Evolutionary conservation across 2,329 filamentous ascomycete species (phyloP).

Genomic region (Ascochyta pisi): DNA sequence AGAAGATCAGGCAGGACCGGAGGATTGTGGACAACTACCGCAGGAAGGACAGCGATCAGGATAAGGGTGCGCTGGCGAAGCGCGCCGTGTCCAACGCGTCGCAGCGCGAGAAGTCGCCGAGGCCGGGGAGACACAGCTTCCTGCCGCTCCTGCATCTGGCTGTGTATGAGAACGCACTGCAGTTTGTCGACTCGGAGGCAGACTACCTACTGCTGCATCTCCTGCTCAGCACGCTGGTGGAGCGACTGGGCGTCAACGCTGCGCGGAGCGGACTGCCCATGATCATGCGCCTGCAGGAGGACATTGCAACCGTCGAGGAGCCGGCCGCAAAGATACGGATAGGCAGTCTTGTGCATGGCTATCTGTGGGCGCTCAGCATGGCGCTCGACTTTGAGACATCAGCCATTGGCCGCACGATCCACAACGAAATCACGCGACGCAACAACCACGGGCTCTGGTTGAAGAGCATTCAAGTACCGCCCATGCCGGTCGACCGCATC

Average conservation of each 20-base stretch:
- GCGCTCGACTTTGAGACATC: constrained; percentile 78
- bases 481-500: constrained; percentile 68
- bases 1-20: constrained; percentile 73
- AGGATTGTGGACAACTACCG: constrained; percentile 65
- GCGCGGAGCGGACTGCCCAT: constrained; percentile 81
- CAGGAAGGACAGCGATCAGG: constrained; percentile 52
- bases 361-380: constrained; percentile 81
- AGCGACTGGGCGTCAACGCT: constrained; percentile 82
- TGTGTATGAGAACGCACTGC: constrained; percentile 86
- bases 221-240: constrained; percentile 75
- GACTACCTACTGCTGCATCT: constrained; percentile 81
- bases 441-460: constrained; percentile 81
- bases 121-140: constrained; percentile 70
- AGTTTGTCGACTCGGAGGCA: constrained; percentile 66
- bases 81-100: constrained; percentile 74
- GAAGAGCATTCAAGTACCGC: constrained; percentile 73
- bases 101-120: constrained; percentile 63
- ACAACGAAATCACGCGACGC: constrained; percentile 77
- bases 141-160: constrained; percentile 82
- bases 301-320: constrained; percentile 71
- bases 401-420: constrained; percentile 72
- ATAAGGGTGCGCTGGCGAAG: constrained; percentile 57
- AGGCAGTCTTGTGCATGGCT: constrained; percentile 85
- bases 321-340: constrained; percentile 77
- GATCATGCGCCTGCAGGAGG: constrained; percentile 87